Evolutionary conservation across 1,284 basidiomycete species (phyloP), one percentile per base, ranked within the genome.

Genomic region (Melampsora abietis-canadensis): DNA sequence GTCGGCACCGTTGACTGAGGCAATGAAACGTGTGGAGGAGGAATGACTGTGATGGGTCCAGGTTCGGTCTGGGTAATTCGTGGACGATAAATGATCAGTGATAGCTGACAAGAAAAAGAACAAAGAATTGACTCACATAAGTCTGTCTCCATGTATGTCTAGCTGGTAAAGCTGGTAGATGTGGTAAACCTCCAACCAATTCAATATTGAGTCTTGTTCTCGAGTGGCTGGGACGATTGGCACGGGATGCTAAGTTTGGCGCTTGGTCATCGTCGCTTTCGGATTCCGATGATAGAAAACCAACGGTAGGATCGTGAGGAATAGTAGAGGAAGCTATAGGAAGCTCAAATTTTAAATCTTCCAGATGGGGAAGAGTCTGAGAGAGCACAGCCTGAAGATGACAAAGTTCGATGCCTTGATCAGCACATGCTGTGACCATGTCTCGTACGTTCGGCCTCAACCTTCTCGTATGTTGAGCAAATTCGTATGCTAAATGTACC

Each of bases 111-210:
- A 40, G 2, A 12, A 31, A 61, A 17, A n/a, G 4, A 34, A 19
- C n/a, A 12, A 31, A 31, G 2, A 4, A 7, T 19, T n/a, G 10
- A 46, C 63, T 59, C 21, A 73, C 70, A 57, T 48, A 19, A 2
- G 70, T 65, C 14, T 73, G 51, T 37, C 44, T 73, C 70, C 70
- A 73, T 12, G 70, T 64, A 66, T 73, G 70, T 40, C 60, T 73
- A 10, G 70, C 70, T 21, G 70, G 70, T 40, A 73, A 60, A 14
- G n/a, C n/a, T 15, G 70, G 70, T 12, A 73, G 70, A 60, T 73
- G 70, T n/a, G 70, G 40, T 48, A 73, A n/a, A 27, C 70, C 70
- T 10, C 70, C 70, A 15, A 73, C 63, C 19, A 31, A 24, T 34
- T 73, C 70, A 21, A 60, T 34, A 48, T 44, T 46, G 4, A 40